Evolutionary conservation across 148 eudicot genomes (phyloP), one percentile per base, ranked within the genome.

Genomic region (Arbutus unedo): DNA sequence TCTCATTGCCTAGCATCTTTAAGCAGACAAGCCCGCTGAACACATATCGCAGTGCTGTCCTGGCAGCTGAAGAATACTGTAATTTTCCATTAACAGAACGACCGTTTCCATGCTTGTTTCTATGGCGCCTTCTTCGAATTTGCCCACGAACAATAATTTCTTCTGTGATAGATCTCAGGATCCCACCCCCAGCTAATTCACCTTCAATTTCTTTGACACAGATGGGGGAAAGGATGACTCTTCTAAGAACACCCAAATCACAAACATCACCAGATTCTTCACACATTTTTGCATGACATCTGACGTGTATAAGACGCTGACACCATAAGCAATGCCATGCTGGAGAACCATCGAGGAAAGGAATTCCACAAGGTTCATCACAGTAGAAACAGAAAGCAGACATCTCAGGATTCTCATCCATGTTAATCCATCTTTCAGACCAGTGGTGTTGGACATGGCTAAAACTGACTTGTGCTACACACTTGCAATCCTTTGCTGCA

Each of bases 241-340:
- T 92, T 79, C 91, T 90, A 47, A 90, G 90, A 85, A 94, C 85
- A 82, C 95, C 98, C 84, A 92, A 85, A 87, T 94, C 96, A 89
- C 98, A 94, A 73, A 82, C 80, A 86, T 94, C 94, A 55, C 94
- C 94, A 64, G 88, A 89, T 82, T 94, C 94, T 85, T 91, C 91
- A 11, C 89, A 86, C 96, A 94, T 90, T 81, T 92, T 92, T 45
- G 91, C 91, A 79, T 94, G 96, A 81, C 98, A 94, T 43, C 88
- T 84, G 23, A 94, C 98, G 79, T 94, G 98, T 83, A 94, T 90
- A 51, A 94, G 90, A 59, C 96, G 92, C 80, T 92, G 98, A 85
- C 98, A 94, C 98, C 98, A 94, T 85, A 91, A 84, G 88, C 98
- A 94, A 80, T 91, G 89, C 98, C 98, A 94, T 13, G 94, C 88